phyloP scores from a whole-genome alignment of 1,139 yeast genomes.

The Candida dubliniensis region DNA sequence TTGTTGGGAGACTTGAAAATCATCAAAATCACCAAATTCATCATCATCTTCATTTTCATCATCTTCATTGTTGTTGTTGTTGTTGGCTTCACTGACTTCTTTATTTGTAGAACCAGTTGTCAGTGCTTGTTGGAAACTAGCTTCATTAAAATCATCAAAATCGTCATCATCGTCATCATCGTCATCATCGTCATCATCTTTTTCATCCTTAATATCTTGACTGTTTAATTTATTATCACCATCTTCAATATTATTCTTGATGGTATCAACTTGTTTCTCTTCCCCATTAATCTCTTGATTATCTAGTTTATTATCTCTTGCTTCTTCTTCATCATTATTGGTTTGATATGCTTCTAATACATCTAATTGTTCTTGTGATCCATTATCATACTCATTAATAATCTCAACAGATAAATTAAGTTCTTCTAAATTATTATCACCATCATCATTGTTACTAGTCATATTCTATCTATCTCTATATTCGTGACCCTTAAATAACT shows the following conservation, averaged over 20 bases:
- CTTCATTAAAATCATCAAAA: slow-evolving; percentile 12
- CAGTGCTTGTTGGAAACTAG: slow-evolving; percentile 5
- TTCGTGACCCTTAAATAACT: too few relatives aligned
- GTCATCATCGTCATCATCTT: slow-evolving; percentile 1
- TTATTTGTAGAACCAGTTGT: neutral
- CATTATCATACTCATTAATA: too few relatives aligned
- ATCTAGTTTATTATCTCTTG: slow-evolving; percentile 4
- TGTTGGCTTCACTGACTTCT: slow-evolving; percentile 1
- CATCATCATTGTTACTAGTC: too few relatives aligned
- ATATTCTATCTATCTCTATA: too few relatives aligned
- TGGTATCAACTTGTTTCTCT: neutral
- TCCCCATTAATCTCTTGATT: neutral
- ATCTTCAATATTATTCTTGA: slow-evolving; percentile 1
- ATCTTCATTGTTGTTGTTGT: slow-evolving; percentile 7
- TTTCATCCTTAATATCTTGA: slow-evolving; percentile 10
- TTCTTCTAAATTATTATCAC: too few relatives aligned
- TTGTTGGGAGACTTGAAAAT: slow-evolving; percentile 6
- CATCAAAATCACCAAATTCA: slow-evolving; percentile 13
- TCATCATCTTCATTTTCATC: slow-evolving; percentile 6
- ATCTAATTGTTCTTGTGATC: too few relatives aligned
- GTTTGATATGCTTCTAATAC: neutral
- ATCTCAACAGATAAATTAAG: too few relatives aligned
- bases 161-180: slow-evolving; percentile 9
- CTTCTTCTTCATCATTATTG: slow-evolving; percentile 4
- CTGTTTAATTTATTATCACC: slow-evolving; percentile 2